Conservation (phyloP, 176 grass and related monocot genomes). For the Oryza meridionalis region DNA sequence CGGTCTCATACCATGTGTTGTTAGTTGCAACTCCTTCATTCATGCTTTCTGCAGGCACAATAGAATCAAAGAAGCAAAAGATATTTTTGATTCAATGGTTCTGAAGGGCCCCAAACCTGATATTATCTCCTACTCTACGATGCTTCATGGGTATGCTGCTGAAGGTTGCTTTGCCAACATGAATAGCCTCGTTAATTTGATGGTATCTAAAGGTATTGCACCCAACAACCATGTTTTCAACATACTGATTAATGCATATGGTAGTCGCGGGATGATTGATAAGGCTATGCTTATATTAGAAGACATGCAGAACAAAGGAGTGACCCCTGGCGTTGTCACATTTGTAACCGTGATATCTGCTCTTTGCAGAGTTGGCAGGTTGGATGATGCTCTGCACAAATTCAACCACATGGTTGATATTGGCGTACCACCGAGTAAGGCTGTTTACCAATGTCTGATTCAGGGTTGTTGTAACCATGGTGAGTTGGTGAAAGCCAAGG, state of each 20-base stretch:
- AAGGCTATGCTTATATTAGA: neutral
- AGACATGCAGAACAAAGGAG: conserved; percentile 29
- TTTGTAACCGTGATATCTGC: conserved; percentile 23
- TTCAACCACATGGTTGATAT: conserved; percentile 20
- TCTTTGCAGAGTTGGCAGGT: neutral
- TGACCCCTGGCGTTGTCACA: neutral
- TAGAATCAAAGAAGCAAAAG: conserved; percentile 24
- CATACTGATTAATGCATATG: conserved; percentile 31
- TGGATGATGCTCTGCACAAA: conserved; percentile 30
- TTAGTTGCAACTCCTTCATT: conserved; percentile 21
- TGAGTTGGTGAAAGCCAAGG: conserved; percentile 39
- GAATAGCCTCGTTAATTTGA: conserved; percentile 8
- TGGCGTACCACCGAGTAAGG: neutral
- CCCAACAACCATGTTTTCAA: neutral
- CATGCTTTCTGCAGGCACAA: conserved; percentile 32
- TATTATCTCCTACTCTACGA: neutral
- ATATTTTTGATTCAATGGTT: conserved; percentile 28
- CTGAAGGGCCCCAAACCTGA: neutral
- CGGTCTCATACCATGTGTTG: neutral
- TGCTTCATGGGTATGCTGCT: conserved; percentile 12
- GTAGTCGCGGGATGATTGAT: neutral
- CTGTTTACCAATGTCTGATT: neutral
- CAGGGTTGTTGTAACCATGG: too few relatives aligned
- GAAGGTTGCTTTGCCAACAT: neutral
- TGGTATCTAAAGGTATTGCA: neutral